Percentiles rank a stretch among this genome's conserved stretches.
Conservation (phyloP, 2,329 filamentous ascomycete genomes). For the Penicillium sp. region DNA sequence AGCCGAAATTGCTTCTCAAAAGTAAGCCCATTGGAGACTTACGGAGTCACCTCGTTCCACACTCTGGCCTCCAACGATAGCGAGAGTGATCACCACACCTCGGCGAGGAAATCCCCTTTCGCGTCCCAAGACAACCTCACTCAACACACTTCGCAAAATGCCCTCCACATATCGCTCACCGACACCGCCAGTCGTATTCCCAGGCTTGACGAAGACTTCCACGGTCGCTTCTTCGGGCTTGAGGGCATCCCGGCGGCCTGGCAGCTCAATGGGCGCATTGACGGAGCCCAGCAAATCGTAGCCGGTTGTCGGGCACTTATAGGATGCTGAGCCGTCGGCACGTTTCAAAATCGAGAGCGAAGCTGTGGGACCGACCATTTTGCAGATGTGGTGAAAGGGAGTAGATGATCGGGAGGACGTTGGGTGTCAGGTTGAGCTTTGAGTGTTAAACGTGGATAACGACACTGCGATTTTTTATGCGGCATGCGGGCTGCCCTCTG, state of each 20-base stretch:
- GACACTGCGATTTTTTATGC: constrained; percentile 14
- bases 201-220: constrained; percentile 84
- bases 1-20: constrained; percentile 8
- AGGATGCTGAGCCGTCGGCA: constrained; percentile 41
- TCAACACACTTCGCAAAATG: constrained; percentile 37
- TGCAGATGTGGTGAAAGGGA: not conserved
- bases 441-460: not conserved
- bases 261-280: constrained; percentile 89
- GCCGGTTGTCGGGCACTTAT: constrained; percentile 48
- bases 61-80: constrained; percentile 36
- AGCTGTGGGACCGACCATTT: constrained; percentile 36
- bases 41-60: constrained; percentile 39
- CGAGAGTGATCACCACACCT: constrained; percentile 43
- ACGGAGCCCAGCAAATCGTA: constrained; percentile 80
- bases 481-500: constrained; percentile 13
- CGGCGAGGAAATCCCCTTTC: constrained; percentile 41
- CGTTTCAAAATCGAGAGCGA: constrained; percentile 34
- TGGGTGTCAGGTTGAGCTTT: not conserved
- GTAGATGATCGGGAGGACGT: constrained; percentile 1
- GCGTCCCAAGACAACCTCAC: constrained; percentile 40
- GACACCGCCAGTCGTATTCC: constrained; percentile 77
- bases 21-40: constrained; percentile 11
- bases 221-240: constrained; percentile 85
- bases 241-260: constrained; percentile 69
- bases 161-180: constrained; percentile 77